A percentile compares a stretch with the other conserved stretches of the same genome.
Evolutionary conservation across 805 yeast species (phyloP).

Genomic region (Pichia membranifaciens): DNA sequence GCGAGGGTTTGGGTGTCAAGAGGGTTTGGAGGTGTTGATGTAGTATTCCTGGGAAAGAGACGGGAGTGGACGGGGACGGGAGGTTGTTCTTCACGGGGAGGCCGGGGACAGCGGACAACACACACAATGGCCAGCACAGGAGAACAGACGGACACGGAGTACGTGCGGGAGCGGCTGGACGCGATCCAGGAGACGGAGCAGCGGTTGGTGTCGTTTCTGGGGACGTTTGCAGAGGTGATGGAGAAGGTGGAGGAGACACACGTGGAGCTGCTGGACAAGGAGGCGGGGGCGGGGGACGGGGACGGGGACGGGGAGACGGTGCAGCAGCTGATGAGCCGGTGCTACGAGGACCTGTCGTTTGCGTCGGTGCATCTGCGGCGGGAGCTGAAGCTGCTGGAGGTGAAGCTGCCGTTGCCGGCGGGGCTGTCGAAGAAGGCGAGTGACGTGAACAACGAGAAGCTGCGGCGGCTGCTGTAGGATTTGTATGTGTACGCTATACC

Average conservation of each 20-base stretch:
- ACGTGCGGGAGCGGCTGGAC: slow-evolving; percentile 46
- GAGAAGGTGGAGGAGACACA: slow-evolving; percentile 32
- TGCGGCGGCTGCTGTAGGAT: slow-evolving; percentile 39
- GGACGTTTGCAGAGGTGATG: slow-evolving; percentile 42
- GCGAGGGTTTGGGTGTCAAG: background rate
- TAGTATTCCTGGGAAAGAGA: no score
- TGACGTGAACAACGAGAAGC: slow-evolving; percentile 54
- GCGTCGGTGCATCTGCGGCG: slow-evolving; percentile 56
- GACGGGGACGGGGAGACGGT: slow-evolving; percentile 25
- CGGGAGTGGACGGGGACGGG: background rate
- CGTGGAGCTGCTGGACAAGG: background rate
- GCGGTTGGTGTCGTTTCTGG: slow-evolving; percentile 45
- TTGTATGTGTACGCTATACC: slow-evolving; percentile 9
- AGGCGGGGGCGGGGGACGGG: background rate
- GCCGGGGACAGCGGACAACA: no score
- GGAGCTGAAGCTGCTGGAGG: slow-evolving; percentile 63
- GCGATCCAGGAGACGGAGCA: slow-evolving; percentile 47
- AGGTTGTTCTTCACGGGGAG: no score
- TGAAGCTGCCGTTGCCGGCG: slow-evolving; percentile 59
- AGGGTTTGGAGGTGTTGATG: no score
- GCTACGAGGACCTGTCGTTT: slow-evolving; percentile 50
- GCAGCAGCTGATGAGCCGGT: slow-evolving; percentile 37
- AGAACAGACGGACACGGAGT: slow-evolving; percentile 15
- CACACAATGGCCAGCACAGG: no score
- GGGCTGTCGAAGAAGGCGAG: slow-evolving; percentile 67